Base-by-base conservation (phyloP, 1,284 basidiomycete genomes). In the Ustilago shanxiensis region DNA sequence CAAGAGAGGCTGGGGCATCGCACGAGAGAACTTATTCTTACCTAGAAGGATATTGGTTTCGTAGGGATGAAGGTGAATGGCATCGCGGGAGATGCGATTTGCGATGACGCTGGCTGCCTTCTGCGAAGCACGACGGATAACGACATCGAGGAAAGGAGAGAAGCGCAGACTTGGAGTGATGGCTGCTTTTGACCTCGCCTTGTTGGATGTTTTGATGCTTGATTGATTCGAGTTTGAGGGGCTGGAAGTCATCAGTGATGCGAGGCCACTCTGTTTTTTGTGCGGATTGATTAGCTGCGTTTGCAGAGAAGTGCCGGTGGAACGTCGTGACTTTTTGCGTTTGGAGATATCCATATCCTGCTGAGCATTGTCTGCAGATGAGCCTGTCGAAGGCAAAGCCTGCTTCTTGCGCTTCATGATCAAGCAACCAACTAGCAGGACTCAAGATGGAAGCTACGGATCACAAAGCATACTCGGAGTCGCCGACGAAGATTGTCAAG, bases 21-120 rank as follows among this genome's bases (percentile, higher is more conserved):
- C n/a, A 31, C 2, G 14, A 28, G 28, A 24, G 24, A n/a, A n/a
- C n/a, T n/a, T 8, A 39, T 20, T 44, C 57, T 60, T 60, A 60
- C 58, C 49, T 41, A 60, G 58, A 14, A 66, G 65, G 11, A 50
- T 13, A 8, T 61, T 47, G 18, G 65, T 20, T 13, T 52, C 39
- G 2, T 18, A 7, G 7, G 58, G 59, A 60, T 60, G 58, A 18
- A 11, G 28, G 13, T 45, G 39, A 3, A 66, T 47, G 0, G 53
- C 45, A 3, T 60, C 53, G 49, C 52, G 45, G 37, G 44, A 45
- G 3, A 57, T 52, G 9, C 29, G 53, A 22, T 3, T 4, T 2
- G 35, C 24, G n/a, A 64, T 29, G 3, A 39, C 26, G 13, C 13
- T 26, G 16, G 61, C 54, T 29, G 28, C 6, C 11, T 41, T 20